Evolutionary conservation across 2,329 filamentous ascomycete species (phyloP).

Genomic region (Daldinia sp.): DNA sequence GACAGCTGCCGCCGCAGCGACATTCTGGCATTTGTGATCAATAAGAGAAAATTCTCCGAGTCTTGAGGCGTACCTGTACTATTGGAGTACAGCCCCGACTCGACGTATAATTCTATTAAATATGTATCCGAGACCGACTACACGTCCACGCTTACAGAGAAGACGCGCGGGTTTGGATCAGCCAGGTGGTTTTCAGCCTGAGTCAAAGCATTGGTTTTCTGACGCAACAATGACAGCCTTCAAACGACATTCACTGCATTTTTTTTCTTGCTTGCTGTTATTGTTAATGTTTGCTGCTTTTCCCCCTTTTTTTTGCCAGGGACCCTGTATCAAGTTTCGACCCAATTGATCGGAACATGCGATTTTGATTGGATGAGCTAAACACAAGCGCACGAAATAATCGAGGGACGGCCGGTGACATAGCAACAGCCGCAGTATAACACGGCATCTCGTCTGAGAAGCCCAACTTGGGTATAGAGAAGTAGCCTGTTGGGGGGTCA

Average conservation of each 20-base stretch:
- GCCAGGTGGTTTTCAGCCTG: constrained; percentile 32
- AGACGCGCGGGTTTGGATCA: constrained; percentile 26
- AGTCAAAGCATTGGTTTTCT: constrained; percentile 32
- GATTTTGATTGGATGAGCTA: constrained; percentile 30
- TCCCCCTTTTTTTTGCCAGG: constrained; percentile 18
- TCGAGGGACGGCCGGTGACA: constrained; percentile 34
- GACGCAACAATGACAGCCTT: constrained; percentile 36
- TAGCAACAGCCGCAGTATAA: constrained; percentile 37
- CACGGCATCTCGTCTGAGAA: constrained; percentile 39
- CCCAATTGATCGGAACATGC: constrained; percentile 42
- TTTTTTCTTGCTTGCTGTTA: constrained; percentile 31
- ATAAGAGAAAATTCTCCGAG: constrained; percentile 41
- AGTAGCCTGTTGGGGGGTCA: constrained; percentile 16
- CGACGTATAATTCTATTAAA: constrained; percentile 27
- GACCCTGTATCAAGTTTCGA: constrained; percentile 37
- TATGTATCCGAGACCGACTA: constrained; percentile 35
- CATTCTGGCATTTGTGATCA: constrained; percentile 38
- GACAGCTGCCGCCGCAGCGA: constrained; percentile 38
- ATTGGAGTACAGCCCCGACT: constrained; percentile 36
- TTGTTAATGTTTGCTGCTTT: constrained; percentile 41
- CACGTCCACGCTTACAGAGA: constrained; percentile 23
- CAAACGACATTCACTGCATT: constrained; percentile 19
- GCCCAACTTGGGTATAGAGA: constrained; percentile 37
- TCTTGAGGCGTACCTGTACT: constrained; percentile 38
- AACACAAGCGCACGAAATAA: constrained; percentile 28